phyloP scores from a whole-genome alignment of 2,329 filamentous ascomycete genomes.

The Trichoderma sp. region DNA sequence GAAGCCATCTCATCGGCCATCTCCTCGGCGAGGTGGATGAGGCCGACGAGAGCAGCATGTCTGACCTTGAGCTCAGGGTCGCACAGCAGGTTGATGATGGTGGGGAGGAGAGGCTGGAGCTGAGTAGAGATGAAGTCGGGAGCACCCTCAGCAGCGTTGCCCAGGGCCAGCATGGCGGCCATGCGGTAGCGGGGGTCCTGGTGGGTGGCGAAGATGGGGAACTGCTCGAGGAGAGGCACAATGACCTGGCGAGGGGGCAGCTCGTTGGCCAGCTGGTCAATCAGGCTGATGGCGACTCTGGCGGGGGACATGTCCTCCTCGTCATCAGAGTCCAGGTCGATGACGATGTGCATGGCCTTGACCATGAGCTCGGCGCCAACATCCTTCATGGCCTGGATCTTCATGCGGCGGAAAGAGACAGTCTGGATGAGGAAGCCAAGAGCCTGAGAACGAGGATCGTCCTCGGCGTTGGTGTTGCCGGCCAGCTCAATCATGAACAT shows the following conservation, averaged over 20 bases:
- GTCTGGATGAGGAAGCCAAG: conserved; percentile 92
- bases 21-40: conserved; percentile 90
- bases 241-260: conserved; percentile 92
- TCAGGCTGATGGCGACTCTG: conserved; percentile 78
- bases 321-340: conserved; percentile 79
- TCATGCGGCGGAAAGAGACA: conserved; percentile 89
- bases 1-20: conserved; percentile 86
- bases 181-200: conserved; percentile 77
- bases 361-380: conserved; percentile 85
- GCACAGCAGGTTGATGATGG: conserved; percentile 79
- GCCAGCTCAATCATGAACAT: conserved; percentile 92
- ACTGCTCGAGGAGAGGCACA: conserved; percentile 84
- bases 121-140: conserved; percentile 97
- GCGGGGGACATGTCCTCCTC: conserved; percentile 82
- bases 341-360: conserved; percentile 85
- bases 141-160: conserved; percentile 93
- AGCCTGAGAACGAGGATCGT: conserved; percentile 86
- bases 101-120: conserved; percentile 80
- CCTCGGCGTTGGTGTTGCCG: conserved; percentile 73
- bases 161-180: conserved; percentile 87
- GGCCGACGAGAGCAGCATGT: conserved; percentile 81
- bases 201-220: conserved; percentile 78
- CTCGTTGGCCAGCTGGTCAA: conserved; percentile 86
- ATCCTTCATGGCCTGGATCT: conserved; percentile 84
- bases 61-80: conserved; percentile 84